Evolutionary conservation across 2,329 filamentous ascomycete genomes (phyloP), one percentile per base, ranked within the genome.

Genomic region (Ophiostoma perfectum): DNA sequence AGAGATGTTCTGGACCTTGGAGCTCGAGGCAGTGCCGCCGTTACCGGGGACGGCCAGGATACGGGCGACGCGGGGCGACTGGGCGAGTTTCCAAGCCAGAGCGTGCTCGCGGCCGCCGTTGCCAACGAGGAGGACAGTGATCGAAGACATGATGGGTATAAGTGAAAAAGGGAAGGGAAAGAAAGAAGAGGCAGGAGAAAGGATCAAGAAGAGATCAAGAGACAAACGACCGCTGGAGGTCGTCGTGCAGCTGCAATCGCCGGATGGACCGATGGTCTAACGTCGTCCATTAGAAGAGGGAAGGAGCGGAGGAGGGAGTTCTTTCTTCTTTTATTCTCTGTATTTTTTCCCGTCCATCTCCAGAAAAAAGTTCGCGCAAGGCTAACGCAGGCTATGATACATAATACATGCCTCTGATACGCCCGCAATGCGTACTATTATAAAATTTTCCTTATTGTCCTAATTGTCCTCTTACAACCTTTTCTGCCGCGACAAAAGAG

Each of bases 41-140:
- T 98, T 98, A 71, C 94, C 94, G 14, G 87, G 87, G 62, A 88
- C 85, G 60, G 81, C 85, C 73, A 85, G 82, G 76, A 98, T 94
- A 74, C 88, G 84, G 74, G 92, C 87, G 70, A 97, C 91, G 63
- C 84, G 84, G 58, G 88, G 83, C 16, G 93, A 97, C 78, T 96
- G 90, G 75, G 89, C 87, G 71, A 98, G 83, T 80, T 96, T 97
- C 93, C 93, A 98, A 58, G 93, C 93, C 71, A 97, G 85, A 64
- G 93, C 92, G 80, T 98, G 93, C 81, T 99, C 95, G 75, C 95
- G 89, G 74, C 94, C 95, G 73, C 95, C 95, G 77, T 94, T 96
- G 75, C 95, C 94, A 73, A 98, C 88, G 72, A 98, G 88, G 72
- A 98, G 88, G 73, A 97, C 65, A 5, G 70, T 72, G 60, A 74